Conservation (phyloP, 768 basidiomycete genomes). For the Hericium coralloides region DNA sequence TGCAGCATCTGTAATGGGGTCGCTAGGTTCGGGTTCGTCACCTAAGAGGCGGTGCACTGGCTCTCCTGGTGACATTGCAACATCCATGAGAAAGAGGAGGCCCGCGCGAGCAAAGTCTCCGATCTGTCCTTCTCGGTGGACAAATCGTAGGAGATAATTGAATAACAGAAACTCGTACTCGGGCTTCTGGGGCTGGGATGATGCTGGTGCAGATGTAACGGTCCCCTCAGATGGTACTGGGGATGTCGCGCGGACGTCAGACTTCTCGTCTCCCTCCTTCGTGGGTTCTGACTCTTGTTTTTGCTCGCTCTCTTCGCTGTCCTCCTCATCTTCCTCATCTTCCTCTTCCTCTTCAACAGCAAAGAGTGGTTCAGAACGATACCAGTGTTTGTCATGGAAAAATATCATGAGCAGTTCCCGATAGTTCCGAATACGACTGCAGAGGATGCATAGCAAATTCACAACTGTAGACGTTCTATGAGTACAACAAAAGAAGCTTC, state of each 20-base stretch:
- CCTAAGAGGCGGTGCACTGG: slow-evolving; percentile 31
- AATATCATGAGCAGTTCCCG: slow-evolving; percentile 93
- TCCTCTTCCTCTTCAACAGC: slow-evolving; percentile 72
- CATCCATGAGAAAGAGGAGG: slow-evolving; percentile 88
- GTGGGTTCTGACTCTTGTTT: slow-evolving; percentile 11
- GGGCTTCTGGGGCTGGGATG: slow-evolving; percentile 46
- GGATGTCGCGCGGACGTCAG: slow-evolving; percentile 29
- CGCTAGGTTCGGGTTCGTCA: slow-evolving; percentile 28
- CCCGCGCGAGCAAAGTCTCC: slow-evolving; percentile 93
- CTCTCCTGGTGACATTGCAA: slow-evolving; percentile 82
- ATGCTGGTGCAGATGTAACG: slow-evolving; percentile 35
- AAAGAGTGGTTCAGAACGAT: slow-evolving; percentile 66
- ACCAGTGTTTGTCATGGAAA: slow-evolving; percentile 92
- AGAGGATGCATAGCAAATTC: slow-evolving; percentile 83
- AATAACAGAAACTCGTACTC: slow-evolving; percentile 96
- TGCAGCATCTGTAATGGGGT: slow-evolving; percentile 79
- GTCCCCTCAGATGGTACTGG: slow-evolving; percentile 56
- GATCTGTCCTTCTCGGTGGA: slow-evolving; percentile 88
- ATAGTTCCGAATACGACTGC: slow-evolving; percentile 84
- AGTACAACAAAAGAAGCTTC: slow-evolving; percentile 4
- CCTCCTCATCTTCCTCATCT: slow-evolving; percentile 44
- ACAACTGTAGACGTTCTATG: slow-evolving; percentile 47
- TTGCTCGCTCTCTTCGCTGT: slow-evolving; percentile 23
- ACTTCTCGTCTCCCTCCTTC: slow-evolving; percentile 11
- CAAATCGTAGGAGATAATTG: slow-evolving; percentile 91